Conservation (phyloP, 2,329 filamentous ascomycete species). For the Graphilbum sp. region DNA sequence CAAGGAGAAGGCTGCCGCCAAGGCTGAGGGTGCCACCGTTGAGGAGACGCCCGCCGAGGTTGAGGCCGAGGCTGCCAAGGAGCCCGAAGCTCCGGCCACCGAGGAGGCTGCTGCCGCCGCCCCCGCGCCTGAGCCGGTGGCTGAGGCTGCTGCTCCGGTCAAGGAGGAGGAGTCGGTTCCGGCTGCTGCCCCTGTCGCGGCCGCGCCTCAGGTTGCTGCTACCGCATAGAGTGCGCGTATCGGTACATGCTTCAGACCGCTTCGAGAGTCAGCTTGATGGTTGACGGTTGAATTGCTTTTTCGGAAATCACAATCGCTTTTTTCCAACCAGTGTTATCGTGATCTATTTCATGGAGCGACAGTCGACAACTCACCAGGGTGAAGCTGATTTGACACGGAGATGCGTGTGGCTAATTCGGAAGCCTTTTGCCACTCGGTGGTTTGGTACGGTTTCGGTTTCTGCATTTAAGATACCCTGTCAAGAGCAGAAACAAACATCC, state of each 20-base stretch:
- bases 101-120: constrained; percentile 6
- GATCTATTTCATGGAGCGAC: no score
- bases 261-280: constrained; percentile 10
- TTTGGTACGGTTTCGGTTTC: constrained; percentile 28
- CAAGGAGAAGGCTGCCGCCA: constrained; percentile 27
- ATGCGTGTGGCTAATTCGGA: no score
- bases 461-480: constrained; percentile 28
- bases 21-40: constrained; percentile 12
- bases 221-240: constrained; percentile 26
- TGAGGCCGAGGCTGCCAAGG: constrained; percentile 12
- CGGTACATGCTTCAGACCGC: constrained; percentile 4
- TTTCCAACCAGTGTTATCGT: neutral
- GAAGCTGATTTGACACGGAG: no score
- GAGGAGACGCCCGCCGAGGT: constrained; percentile 14
- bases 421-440: constrained; percentile 8
- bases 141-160: constrained; percentile 1
- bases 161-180: constrained; percentile 28
- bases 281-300: constrained; percentile 4
- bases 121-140: constrained; percentile 19
- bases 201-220: constrained; percentile 32
- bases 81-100: constrained; percentile 17
- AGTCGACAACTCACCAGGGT: constrained; percentile 3
- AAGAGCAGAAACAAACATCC: neutral
- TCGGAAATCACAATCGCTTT: neutral
- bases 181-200: constrained; percentile 13